These are phyloP conservation scores for Whalleya microplaca DNA, from an alignment of 2,329 filamentous ascomycete species.

Conservation along the genomic window DNA sequence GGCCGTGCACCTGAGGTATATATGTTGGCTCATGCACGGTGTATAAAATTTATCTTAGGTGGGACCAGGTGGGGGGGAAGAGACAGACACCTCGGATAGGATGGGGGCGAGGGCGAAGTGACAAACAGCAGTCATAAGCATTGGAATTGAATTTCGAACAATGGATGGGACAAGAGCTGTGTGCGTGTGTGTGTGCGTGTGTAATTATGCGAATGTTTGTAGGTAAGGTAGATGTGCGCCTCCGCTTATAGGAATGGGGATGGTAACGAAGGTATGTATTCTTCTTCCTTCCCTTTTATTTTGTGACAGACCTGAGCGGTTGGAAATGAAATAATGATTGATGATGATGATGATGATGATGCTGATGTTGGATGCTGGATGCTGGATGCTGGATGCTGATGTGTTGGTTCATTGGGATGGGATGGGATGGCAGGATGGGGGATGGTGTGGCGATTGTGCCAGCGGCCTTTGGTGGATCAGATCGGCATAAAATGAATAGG, in stretches of 20 bases:
- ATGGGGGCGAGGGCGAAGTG: too few relatives aligned
- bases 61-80: too few relatives aligned
- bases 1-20: too few relatives aligned
- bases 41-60: too few relatives aligned
- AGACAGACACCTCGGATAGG: too few relatives aligned
- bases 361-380: not conserved
- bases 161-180: too few relatives aligned
- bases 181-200: not conserved
- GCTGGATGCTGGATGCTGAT: not conserved
- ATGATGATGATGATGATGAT: conserved; percentile 1
- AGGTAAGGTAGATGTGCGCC: too few relatives aligned
- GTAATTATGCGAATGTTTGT: not conserved
- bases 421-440: not conserved
- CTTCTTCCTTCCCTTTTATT: not conserved
- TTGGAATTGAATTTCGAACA: too few relatives aligned
- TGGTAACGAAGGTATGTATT: not conserved
- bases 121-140: too few relatives aligned
- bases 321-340: not conserved
- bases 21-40: too few relatives aligned
- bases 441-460: not conserved
- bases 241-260: too few relatives aligned
- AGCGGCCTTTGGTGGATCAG: not conserved
- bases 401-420: not conserved
- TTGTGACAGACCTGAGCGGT: too few relatives aligned
- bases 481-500: not conserved